Evolutionary conservation across 2,329 filamentous ascomycete genomes (phyloP).

Genomic region (Periconia sp.): DNA sequence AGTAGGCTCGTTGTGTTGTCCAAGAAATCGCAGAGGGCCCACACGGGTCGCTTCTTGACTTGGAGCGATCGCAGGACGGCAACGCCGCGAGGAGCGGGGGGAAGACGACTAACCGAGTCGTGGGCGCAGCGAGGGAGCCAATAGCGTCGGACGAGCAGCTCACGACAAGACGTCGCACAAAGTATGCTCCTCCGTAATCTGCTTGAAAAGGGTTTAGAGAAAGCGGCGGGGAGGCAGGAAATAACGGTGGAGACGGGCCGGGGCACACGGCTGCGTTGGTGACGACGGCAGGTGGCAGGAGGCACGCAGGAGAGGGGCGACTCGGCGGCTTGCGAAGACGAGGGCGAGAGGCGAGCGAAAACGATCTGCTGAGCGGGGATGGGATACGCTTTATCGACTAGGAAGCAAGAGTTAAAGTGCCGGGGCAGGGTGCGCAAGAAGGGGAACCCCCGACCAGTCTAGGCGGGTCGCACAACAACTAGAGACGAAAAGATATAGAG

Average conservation of each 20-base stretch:
- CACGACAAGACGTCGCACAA: slow-evolving; percentile 32
- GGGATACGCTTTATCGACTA: slow-evolving; percentile 43
- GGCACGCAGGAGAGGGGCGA: slow-evolving; percentile 22
- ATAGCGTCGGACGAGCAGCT: slow-evolving; percentile 30
- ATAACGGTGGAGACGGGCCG: slow-evolving; percentile 15
- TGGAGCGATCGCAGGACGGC: slow-evolving; percentile 37
- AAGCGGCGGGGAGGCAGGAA: slow-evolving; percentile 10
- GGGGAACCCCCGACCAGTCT: slow-evolving; percentile 22
- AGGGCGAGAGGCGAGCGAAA: slow-evolving; percentile 29
- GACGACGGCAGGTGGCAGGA: too few species aligned
- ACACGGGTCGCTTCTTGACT: slow-evolving; percentile 30
- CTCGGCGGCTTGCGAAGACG: slow-evolving; percentile 28
- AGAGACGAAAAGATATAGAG: slow-evolving; percentile 36
- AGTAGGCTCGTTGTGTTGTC: slow-evolving; percentile 2
- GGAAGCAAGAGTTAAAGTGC: slow-evolving; percentile 38
- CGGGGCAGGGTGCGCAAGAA: slow-evolving; percentile 27
- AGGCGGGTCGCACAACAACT: slow-evolving; percentile 36
- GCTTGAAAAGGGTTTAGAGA: slow-evolving; percentile 18
- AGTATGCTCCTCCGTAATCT: background rate
- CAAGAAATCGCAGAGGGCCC: slow-evolving; percentile 19
- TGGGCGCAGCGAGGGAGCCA: slow-evolving; percentile 34
- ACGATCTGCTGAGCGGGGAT: slow-evolving; percentile 42
- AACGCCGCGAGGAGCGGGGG: slow-evolving; percentile 41
- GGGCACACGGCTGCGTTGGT: slow-evolving; percentile 19
- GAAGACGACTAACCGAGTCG: slow-evolving; percentile 42